These are phyloP conservation scores for Ophiosphaerella korrae DNA, from an alignment of 2,329 filamentous ascomycete genomes.

Conservation along the genomic window DNA sequence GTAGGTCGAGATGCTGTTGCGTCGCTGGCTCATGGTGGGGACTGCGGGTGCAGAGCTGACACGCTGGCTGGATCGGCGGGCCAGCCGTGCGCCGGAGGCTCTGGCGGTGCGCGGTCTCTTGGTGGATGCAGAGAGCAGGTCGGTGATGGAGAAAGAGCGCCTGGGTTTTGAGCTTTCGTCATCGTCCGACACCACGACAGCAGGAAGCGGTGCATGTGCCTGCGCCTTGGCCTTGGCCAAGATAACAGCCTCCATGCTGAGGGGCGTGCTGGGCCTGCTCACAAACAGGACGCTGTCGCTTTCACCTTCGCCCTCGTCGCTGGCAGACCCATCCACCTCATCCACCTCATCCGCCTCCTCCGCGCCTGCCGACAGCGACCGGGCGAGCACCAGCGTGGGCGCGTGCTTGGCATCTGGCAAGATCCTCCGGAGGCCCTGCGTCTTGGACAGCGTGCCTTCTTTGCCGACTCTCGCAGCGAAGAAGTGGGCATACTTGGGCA, in stretches of 20 bases:
- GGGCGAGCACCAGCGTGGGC: conserved; percentile 57
- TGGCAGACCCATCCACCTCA: conserved; percentile 46
- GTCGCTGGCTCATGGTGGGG: conserved; percentile 45
- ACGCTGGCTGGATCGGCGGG: conserved; percentile 40
- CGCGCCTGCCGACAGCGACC: conserved; percentile 40
- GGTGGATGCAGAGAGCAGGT: conserved; percentile 49
- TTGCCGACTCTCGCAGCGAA: conserved; percentile 44
- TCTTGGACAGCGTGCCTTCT: conserved; percentile 47
- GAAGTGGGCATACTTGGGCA: conserved; percentile 44
- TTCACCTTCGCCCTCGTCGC: conserved; percentile 46
- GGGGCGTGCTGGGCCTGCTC: conserved; percentile 47
- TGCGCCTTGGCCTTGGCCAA: conserved; percentile 27
- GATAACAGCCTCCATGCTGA: conserved; percentile 38
- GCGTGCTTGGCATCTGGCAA: conserved; percentile 50
- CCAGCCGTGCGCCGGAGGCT: conserved; percentile 31
- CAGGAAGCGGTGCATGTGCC: conserved; percentile 17
- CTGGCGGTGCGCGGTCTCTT: conserved; percentile 44
- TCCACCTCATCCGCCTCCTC: conserved; percentile 45
- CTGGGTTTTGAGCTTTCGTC: conserved; percentile 43
- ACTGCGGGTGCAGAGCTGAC: conserved; percentile 40
- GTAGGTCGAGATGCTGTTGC: conserved; percentile 40
- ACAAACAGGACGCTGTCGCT: conserved; percentile 47
- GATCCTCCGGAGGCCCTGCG: conserved; percentile 51
- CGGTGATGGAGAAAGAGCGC: conserved; percentile 58
- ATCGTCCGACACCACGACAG: conserved; percentile 27